These are phyloP conservation scores for Globisporangium solare DNA, from an alignment of 352 stramenopile species.

Conservation along the genomic window DNA sequence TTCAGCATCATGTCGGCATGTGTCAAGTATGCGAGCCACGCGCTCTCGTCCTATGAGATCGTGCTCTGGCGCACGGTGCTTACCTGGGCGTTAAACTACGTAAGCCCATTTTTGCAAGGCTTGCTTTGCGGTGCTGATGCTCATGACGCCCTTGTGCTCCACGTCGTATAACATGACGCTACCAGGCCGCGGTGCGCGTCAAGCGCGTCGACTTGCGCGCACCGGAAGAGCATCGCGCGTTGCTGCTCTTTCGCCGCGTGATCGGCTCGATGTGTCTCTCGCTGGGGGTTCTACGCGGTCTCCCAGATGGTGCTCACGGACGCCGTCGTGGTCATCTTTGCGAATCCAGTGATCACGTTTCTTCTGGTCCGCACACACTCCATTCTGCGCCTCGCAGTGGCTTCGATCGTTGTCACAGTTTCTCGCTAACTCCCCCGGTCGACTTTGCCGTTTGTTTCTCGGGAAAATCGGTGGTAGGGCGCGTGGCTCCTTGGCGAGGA, in stretches of 20 bases:
- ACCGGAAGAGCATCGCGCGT: slow-evolving; percentile 21
- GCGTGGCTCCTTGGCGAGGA: slow-evolving; percentile 39
- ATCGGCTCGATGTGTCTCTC: slow-evolving; percentile 47
- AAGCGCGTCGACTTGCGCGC: slow-evolving; percentile 37
- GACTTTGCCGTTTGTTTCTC: too few relatives aligned
- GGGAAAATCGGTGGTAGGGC: slow-evolving; percentile 18
- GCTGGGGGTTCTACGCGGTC: slow-evolving; percentile 55
- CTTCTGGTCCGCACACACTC: slow-evolving; percentile 32
- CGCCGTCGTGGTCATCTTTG: slow-evolving; percentile 61
- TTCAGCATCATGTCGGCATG: too few relatives aligned
- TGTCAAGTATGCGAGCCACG: too few relatives aligned
- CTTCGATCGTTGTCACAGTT: not conserved
- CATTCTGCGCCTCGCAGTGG: not conserved
- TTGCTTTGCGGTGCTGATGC: too few relatives aligned
- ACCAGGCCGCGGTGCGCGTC: slow-evolving; percentile 28
- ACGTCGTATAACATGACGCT: too few relatives aligned
- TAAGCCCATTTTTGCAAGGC: too few relatives aligned
- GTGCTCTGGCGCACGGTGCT: too few relatives aligned
- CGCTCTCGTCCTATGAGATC: too few relatives aligned
- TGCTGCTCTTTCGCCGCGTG: slow-evolving; percentile 50
- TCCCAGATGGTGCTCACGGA: slow-evolving; percentile 73
- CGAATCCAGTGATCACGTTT: slow-evolving; percentile 56
- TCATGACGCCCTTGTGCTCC: too few relatives aligned
- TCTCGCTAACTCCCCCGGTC: not conserved
- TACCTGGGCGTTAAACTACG: too few relatives aligned